These are phyloP conservation scores for Crithidia bombi DNA, from an alignment of 208 protist species.

Conservation along the genomic window DNA sequence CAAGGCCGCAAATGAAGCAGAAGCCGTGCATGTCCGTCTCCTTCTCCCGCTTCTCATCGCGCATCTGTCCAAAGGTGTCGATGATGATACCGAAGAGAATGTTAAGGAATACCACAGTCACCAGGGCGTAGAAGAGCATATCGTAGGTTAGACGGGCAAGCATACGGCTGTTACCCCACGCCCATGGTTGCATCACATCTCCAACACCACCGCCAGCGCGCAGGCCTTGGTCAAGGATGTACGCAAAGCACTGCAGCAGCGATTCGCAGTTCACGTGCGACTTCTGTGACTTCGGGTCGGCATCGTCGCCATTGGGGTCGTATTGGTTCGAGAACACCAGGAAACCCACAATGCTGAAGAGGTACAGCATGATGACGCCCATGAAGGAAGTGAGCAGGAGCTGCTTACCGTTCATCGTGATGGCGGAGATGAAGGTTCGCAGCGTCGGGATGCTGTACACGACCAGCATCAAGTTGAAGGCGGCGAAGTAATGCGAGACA, in stretches of 20 bases:
- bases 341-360: conserved; percentile 85
- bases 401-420: conserved; percentile 83
- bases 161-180: conserved; percentile 56
- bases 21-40: conserved; percentile 83
- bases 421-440: conserved; percentile 76
- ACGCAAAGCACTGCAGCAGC: conserved; percentile 74
- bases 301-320: conserved; percentile 40
- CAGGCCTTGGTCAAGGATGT: conserved; percentile 78
- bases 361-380: conserved; percentile 77
- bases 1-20: conserved; percentile 94
- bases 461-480: conserved; percentile 73
- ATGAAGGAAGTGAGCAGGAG: conserved; percentile 70
- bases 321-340: conserved; percentile 63
- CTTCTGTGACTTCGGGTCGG: background rate
- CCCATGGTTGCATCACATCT: conserved; percentile 74
- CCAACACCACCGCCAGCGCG: conserved; percentile 80
- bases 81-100: conserved; percentile 97
- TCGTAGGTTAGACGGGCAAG: conserved; percentile 80
- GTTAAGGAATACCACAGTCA: conserved; percentile 94
- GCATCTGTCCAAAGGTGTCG: conserved; percentile 92
- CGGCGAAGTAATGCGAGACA: conserved; percentile 75
- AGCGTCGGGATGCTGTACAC: conserved; percentile 79
- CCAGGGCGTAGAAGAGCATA: conserved; percentile 92
- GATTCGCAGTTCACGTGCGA: conserved; percentile 60
- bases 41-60: conserved; percentile 82